Percentiles rank a stretch among this genome's conserved stretches.
Evolutionary conservation across 2,329 filamentous ascomycete species (phyloP).

Genomic region (Polytolypa hystricis): DNA sequence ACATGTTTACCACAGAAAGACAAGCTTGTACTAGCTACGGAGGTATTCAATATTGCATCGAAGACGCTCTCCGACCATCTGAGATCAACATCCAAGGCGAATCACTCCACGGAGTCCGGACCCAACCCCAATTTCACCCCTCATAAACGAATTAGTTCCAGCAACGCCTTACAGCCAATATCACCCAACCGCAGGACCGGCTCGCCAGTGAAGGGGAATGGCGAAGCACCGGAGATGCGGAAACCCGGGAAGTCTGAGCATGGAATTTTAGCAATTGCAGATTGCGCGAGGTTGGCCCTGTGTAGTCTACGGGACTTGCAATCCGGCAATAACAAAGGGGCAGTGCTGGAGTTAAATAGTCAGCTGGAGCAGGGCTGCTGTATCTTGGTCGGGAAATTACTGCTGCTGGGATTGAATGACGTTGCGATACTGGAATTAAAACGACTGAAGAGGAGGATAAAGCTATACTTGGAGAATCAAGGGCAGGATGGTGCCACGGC

Average conservation of each 20-base stretch:
- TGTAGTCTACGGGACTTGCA: constrained; percentile 27
- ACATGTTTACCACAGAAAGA: constrained; percentile 25
- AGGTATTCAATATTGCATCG: constrained; percentile 35
- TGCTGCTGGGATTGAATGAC: constrained; percentile 30
- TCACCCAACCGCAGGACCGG: constrained; percentile 21
- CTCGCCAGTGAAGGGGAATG: constrained; percentile 17
- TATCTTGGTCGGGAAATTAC: constrained; percentile 30
- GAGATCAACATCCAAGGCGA: constrained; percentile 16
- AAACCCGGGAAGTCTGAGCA: constrained; percentile 8
- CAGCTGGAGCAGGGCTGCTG: constrained; percentile 33
- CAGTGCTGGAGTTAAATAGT: constrained; percentile 18
- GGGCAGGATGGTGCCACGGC: constrained; percentile 6
- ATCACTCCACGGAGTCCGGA: not conserved
- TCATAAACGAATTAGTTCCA: constrained; percentile 9
- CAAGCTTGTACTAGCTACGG: constrained; percentile 33
- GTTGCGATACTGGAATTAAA: constrained; percentile 31
- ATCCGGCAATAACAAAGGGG: constrained; percentile 16
- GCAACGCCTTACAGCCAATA: constrained; percentile 17
- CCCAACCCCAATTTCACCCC: not conserved
- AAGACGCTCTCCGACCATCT: constrained; percentile 32
- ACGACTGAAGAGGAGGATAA: constrained; percentile 27
- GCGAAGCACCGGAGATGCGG: not conserved
- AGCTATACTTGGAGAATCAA: constrained; percentile 19
- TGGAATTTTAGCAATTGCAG: constrained; percentile 23
- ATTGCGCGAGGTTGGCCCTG: constrained; percentile 31